Base-by-base conservation (phyloP, 169 alveolate genomes). In the Eimeria tenella region DNA sequence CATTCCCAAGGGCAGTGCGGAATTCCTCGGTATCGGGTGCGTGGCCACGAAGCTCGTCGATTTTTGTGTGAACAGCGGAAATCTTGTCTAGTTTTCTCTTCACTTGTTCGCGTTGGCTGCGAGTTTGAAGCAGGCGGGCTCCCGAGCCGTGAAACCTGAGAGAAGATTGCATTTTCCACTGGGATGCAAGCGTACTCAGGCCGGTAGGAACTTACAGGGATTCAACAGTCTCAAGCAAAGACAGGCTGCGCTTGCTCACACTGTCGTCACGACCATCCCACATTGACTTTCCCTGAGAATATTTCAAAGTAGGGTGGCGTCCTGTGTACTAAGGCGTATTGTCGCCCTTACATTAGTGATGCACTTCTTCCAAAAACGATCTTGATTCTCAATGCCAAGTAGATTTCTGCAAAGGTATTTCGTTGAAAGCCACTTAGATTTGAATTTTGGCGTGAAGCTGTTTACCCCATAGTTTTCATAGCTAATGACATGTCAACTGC, bases 401-500 rank as follows among this genome's bases (percentile, higher is more conserved):
- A 84, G 91, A 77, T 62, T 84, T 77, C 91, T 84, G 91, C 42
- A 15, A 42, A 1, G 79, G 6, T 55, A 31, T 25, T 3, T 31
- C 9, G 55, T 50, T 52, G 42, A 42, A 49, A 17, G 91, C 7
- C 10, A n/a, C 3, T 25, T 23, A 21, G 56, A 1, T 5, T 21
- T 9, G 4, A 23, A 13, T 81, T 55, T 13, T 50, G 68, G 2
- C 68, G 19, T 58, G 68, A 58, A 23, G 11, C 55, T 2, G 42
- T 90, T n/a, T 63, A 77, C 94, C 75, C 94, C 94, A 90, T 90
- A 5, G 86, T 81, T 52, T 90, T 90, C 94, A 90, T 90, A 9
- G 94, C 94, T 58, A 90, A 55, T 5, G 86, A 82, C 89, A 90
- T 62, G 68, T 79, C 86, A 53, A 90, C 86, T 42, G 94, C 89